Evolutionary conservation across 768 basidiomycete genomes (phyloP).

Genomic region (Sarcodon aspratus): DNA sequence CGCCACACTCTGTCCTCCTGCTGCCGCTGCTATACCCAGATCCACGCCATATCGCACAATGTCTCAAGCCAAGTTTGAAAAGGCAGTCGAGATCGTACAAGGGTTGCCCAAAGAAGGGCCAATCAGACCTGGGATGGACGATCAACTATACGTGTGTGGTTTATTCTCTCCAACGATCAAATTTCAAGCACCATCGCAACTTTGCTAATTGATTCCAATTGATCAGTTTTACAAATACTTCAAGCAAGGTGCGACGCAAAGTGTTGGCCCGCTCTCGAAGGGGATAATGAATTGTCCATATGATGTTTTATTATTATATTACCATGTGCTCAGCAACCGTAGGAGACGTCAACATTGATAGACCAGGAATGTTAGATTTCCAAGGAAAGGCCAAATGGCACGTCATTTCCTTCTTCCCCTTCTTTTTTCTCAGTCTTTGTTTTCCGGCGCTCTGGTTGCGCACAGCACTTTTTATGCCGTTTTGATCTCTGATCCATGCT

Average conservation of each 20-base stretch:
- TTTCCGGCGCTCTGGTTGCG: background rate
- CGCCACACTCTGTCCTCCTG: too few relatives aligned
- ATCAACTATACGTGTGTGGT: constrained; percentile 65
- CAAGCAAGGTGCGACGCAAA: constrained; percentile 67
- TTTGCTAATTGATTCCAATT: constrained; percentile 1
- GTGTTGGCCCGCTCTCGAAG: constrained; percentile 1
- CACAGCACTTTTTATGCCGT: background rate
- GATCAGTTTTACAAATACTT: constrained; percentile 83
- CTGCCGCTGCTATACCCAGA: too few relatives aligned
- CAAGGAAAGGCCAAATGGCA: constrained; percentile 88
- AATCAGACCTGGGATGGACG: constrained; percentile 59
- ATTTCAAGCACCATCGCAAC: background rate
- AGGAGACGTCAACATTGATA: constrained; percentile 56
- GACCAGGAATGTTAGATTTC: constrained; percentile 78
- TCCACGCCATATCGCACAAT: constrained; percentile 23
- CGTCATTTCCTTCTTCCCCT: constrained; percentile 6
- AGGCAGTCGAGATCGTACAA: constrained; percentile 58
- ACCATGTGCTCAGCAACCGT: constrained; percentile 38
- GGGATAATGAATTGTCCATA: background rate
- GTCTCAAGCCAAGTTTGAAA: constrained; percentile 65
- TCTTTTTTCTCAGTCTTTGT: background rate
- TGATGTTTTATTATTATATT: background rate
- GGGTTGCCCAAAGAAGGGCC: constrained; percentile 71
- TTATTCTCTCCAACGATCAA: constrained; percentile 1
- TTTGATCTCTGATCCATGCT: constrained; percentile 3